Conservation (phyloP, 495 filamentous ascomycete genomes). For the Extremus antarcticus region DNA sequence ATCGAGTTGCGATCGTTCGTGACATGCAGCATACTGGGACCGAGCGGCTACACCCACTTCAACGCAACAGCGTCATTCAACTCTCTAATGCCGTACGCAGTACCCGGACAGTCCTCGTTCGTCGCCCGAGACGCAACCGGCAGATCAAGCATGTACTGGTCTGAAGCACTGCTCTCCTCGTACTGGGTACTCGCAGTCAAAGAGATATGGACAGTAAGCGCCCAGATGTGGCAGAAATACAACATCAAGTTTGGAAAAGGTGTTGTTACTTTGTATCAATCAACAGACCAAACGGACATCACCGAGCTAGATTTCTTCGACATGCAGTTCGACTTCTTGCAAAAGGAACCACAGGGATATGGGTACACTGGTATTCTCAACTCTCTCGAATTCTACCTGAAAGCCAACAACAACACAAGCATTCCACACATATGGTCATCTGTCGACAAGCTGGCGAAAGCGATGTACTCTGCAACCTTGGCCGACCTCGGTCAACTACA, state of each 20-base stretch:
- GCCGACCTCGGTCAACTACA: constrained; percentile 25
- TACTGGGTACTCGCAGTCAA: constrained; percentile 1
- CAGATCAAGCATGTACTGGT: constrained; percentile 20
- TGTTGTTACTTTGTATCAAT: background rate
- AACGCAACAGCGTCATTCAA: constrained; percentile 24
- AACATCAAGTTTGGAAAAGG: no score
- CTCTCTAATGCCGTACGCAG: constrained; percentile 13
- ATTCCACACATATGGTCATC: constrained; percentile 26
- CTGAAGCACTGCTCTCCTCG: constrained; percentile 18
- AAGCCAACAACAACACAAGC: no score
- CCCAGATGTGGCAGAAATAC: no score
- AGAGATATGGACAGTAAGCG: constrained; percentile 9
- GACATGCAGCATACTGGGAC: constrained; percentile 1
- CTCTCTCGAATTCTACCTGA: no score
- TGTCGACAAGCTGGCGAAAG: constrained; percentile 22
- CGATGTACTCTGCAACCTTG: constrained; percentile 24
- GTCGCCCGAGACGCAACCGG: constrained; percentile 4
- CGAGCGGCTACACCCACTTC: constrained; percentile 12
- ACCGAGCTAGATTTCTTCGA: background rate
- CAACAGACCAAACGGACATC: background rate
- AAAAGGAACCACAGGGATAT: no score
- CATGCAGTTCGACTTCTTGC: background rate
- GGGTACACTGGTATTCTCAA: no score
- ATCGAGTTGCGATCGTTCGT: constrained; percentile 5
- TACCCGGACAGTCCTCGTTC: constrained; percentile 6